Base-by-base conservation (phyloP, 805 yeast species). In the Nakazawaea siamensis region DNA sequence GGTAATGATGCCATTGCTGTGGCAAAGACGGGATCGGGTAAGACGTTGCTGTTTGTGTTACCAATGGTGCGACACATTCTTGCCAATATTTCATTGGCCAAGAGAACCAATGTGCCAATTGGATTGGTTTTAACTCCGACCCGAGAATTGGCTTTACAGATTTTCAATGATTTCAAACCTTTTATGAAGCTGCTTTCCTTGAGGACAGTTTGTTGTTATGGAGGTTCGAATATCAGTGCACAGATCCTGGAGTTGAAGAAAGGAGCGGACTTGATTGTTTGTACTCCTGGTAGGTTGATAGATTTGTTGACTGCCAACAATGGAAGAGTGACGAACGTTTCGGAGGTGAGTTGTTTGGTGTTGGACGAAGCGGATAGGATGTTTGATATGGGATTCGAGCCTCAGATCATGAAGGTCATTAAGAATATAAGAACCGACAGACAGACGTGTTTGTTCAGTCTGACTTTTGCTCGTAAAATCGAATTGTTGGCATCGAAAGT, bases 371-470 rank as follows among this genome's bases (percentile, higher is more conserved):
- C 97, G 1, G 98, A 92, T 56, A 61, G 98, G 43, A 78, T 92
- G 82, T 90, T 90, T 60, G 98, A 92, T 54, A 64, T 92, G 70
- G 98, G 98, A 1, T 92, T 92, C 58, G 97, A 86, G 47, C 97
- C 98, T 0, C 98, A 92, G 51, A 86, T 92, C 4, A 76, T 72
- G 45, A 84, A 85, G 48, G 80, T 92, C 16, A 65, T 87, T 51
- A 65, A 71, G 12, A 80, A 81, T 24, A 67, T 85, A 2, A 65
- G 97, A 32, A 92, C 92, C 0, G 96, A 88, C 51, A 65, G 81
- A 32, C 97, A 90, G 50, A 82, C 92, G 13, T 90, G 88, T 3
- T 58, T 92, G 18, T 92, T 90, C 52, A 86, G 96, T 9, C 98
- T 98, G 0, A 92, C 98, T 0, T 87, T 92, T 46, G 95, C 97